Evolutionary conservation across 2,329 filamentous ascomycete genomes (phyloP), one percentile per base, ranked within the genome.

Genomic region (Epichloe gansuensis): DNA sequence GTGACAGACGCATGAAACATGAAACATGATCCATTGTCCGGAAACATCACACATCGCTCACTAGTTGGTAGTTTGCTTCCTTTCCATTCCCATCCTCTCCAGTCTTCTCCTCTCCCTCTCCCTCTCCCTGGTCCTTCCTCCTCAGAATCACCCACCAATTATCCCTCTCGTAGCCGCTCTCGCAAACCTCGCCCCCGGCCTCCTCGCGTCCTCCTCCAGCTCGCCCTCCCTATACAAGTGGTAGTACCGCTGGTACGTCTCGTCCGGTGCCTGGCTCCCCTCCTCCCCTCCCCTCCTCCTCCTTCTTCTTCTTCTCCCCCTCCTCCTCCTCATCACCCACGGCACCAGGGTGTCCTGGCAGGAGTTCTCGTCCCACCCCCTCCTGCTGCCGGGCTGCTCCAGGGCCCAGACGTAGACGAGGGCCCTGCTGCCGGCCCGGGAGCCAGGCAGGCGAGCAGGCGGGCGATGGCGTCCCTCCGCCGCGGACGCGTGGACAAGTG

Each of bases 401-500:
- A 98, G 75, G 1, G 93, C 93, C 93, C 93, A 97, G 17, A 94
- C 91, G 67, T 93, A 96, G 50, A 97, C 76, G 53, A 97, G 73
- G 15, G 86, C 85, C 65, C 77, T 81, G 1, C 77, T 81, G 1
- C 88, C 89, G 0, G 81, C 83, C 2, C 9, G 3, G 70, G 72
- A 52, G n/a, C 15, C 3, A 95, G 71, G 48, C 83, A 83, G 49
- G 80, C 76, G 58, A 97, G 71, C 48, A 97, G 80, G 42, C 79
- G 77, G 47, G 72, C 70, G 17, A 97, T 79, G 31, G 87, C 90
- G 57, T 85, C 82, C 38, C 85, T 72, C 48, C 93, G 79, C 53
- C 93, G 77, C 48, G 75, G 76, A 11, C 75, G 74, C 5, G 91
- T 95, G 13, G 89, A 94, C 50, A 97, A 75, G 71, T 98, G 93